Evolutionary conservation across 2,329 filamentous ascomycete genomes (phyloP).

Genomic region (Hypomyces perniciosus): DNA sequence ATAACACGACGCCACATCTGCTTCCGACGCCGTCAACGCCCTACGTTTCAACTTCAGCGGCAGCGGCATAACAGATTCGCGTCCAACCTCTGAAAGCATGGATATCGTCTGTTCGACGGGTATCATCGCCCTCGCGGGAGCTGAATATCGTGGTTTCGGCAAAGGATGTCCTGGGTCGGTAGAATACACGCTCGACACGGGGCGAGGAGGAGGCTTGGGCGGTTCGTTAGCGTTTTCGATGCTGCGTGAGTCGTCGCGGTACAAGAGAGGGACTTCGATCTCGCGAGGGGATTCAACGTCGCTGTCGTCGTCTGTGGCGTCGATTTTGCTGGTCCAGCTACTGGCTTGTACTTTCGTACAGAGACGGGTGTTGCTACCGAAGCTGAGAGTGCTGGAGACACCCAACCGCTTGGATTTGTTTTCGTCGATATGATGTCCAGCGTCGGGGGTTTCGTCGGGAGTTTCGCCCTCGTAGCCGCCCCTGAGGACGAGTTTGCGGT

Average conservation of each 20-base stretch:
- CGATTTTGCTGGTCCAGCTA: background rate
- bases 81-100: background rate
- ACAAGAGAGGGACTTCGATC: background rate
- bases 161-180: background rate
- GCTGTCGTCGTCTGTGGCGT: background rate
- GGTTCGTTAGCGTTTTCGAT: background rate
- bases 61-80: background rate
- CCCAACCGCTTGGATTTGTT: background rate
- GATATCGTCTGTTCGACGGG: background rate
- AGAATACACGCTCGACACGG: background rate
- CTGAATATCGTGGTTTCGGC: background rate
- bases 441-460: background rate
- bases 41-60: background rate
- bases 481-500: background rate
- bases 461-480: background rate
- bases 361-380: background rate
- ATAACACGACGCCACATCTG: slow-evolving; percentile 8
- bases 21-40: slow-evolving; percentile 2
- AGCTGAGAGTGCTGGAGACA: background rate
- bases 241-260: background rate
- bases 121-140: background rate
- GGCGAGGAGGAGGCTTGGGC: background rate
- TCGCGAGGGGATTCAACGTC: background rate
- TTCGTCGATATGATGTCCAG: background rate
- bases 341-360: too few species aligned